A percentile compares a stretch with the other conserved stretches of the same genome.
Conservation (phyloP, 2,329 filamentous ascomycete species). For the Cylindrodendrum hubeiense region DNA sequence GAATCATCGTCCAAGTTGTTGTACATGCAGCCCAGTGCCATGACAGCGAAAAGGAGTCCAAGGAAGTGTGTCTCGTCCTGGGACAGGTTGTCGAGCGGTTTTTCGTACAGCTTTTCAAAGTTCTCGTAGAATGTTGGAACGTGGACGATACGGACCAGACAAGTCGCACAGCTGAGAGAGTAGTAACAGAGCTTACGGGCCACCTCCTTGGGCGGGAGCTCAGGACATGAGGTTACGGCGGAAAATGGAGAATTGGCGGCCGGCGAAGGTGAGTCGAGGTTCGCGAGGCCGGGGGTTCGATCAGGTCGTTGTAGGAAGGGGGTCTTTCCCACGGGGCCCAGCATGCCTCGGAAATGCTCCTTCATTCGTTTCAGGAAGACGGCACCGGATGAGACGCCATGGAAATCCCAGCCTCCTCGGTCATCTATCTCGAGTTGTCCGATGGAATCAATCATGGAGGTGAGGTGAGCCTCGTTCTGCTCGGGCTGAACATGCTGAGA, state of each 20-base stretch:
- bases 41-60: slow-evolving; percentile 77
- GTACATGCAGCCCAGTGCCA: slow-evolving; percentile 82
- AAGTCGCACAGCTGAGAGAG: slow-evolving; percentile 68
- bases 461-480: slow-evolving; percentile 78
- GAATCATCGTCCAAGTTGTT: slow-evolving; percentile 68
- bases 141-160: slow-evolving; percentile 79
- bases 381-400: slow-evolving; percentile 91
- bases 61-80: slow-evolving; percentile 76
- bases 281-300: slow-evolving; percentile 61
- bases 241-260: slow-evolving; percentile 73
- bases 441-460: slow-evolving; percentile 95
- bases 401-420: slow-evolving; percentile 92
- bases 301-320: slow-evolving; percentile 69
- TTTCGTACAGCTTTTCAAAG: slow-evolving; percentile 83
- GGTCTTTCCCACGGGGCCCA: slow-evolving; percentile 73
- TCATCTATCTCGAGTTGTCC: slow-evolving; percentile 94
- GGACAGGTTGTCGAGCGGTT: slow-evolving; percentile 70
- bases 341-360: slow-evolving; percentile 84
- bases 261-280: slow-evolving; percentile 78
- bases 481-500: slow-evolving; percentile 47
- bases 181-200: slow-evolving; percentile 67
- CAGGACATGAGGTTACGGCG: slow-evolving; percentile 65
- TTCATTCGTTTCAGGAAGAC: slow-evolving; percentile 90
- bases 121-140: slow-evolving; percentile 83
- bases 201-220: slow-evolving; percentile 76